Percentiles rank a stretch among this genome's conserved stretches.
Conservation (phyloP, 1,139 yeast species). For the Blastobotrys raffinosifermentans region DNA sequence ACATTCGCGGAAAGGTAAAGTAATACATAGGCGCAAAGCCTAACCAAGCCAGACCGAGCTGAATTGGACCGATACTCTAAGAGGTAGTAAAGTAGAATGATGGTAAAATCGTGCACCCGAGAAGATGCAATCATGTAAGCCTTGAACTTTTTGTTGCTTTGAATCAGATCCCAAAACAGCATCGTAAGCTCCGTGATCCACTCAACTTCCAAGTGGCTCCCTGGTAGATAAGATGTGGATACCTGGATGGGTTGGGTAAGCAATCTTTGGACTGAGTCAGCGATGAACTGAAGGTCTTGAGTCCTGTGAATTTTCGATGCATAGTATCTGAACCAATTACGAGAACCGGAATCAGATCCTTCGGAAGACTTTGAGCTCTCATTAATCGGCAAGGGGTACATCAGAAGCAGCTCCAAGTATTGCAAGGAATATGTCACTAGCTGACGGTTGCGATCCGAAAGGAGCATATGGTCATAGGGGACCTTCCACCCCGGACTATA, state of each 20-base stretch:
- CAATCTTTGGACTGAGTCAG: conserved; percentile 32
- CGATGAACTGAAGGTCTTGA: conserved; percentile 43
- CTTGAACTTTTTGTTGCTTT: conserved; percentile 51
- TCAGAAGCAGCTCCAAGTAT: conserved; percentile 53
- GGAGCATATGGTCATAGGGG: conserved; percentile 33
- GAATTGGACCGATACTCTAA: conserved; percentile 42
- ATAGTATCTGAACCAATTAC: conserved; percentile 30
- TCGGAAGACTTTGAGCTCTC: conserved; percentile 2
- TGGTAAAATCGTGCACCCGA: conserved; percentile 49
- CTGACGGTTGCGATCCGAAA: conserved; percentile 45
- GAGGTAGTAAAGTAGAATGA: conserved; percentile 53
- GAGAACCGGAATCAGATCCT: conserved; percentile 4
- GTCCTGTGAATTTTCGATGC: conserved; percentile 33
- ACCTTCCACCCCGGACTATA: conserved; percentile 38
- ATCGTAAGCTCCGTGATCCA: conserved; percentile 46
- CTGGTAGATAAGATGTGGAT: conserved; percentile 30
- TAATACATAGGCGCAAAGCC: conserved; percentile 55
- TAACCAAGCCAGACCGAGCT: conserved; percentile 44
- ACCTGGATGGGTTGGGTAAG: conserved; percentile 32
- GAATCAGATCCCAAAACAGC: conserved; percentile 70
- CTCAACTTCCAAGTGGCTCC: conserved; percentile 27
- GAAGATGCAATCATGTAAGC: conserved; percentile 42
- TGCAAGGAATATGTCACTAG: conserved; percentile 57
- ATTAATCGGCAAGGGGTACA: conserved; percentile 53
- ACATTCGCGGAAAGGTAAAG: conserved; percentile 54